phyloP scores from a whole-genome alignment of 352 stramenopile species.

The Paralagenidium karlingii region DNA sequence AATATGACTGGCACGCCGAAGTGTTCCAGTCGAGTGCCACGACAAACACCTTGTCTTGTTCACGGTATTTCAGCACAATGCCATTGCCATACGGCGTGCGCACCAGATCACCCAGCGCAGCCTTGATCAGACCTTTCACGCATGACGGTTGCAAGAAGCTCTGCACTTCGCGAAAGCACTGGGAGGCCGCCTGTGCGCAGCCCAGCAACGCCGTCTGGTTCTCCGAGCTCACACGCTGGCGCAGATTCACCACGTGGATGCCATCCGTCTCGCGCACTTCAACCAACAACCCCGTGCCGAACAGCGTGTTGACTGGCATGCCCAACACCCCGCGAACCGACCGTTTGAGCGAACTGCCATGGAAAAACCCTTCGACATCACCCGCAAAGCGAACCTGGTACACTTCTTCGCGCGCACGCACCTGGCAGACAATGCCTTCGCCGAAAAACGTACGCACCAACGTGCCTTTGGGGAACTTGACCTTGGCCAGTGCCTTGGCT shows the following conservation, averaged over 20 bases:
- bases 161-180: conserved; percentile 20
- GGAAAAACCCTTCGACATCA: conserved; percentile 36
- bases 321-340: conserved; percentile 41
- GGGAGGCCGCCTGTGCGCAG: too few species aligned
- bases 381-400: conserved; percentile 42
- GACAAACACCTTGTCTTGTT: conserved; percentile 44
- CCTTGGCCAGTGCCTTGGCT: neutral
- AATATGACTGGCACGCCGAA: too few species aligned
- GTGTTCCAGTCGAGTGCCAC: conserved; percentile 55
- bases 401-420: conserved; percentile 28
- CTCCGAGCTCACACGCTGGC: too few species aligned
- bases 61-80: conserved; percentile 53
- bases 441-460: conserved; percentile 57
- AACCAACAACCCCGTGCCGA: conserved; percentile 47
- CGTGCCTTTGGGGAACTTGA: conserved; percentile 21
- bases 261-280: conserved; percentile 46
- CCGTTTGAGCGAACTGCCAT: conserved; percentile 11
- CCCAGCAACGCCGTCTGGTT: too few species aligned
- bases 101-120: conserved; percentile 62
- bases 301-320: conserved; percentile 48
- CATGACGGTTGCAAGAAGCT: conserved; percentile 46
- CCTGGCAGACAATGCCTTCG: conserved; percentile 32
- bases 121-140: conserved; percentile 43
- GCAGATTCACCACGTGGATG: conserved; percentile 54
- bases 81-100: conserved; percentile 65